Conservation (phyloP, 164 flowering plant species). For the Stephania cephalantha region DNA sequence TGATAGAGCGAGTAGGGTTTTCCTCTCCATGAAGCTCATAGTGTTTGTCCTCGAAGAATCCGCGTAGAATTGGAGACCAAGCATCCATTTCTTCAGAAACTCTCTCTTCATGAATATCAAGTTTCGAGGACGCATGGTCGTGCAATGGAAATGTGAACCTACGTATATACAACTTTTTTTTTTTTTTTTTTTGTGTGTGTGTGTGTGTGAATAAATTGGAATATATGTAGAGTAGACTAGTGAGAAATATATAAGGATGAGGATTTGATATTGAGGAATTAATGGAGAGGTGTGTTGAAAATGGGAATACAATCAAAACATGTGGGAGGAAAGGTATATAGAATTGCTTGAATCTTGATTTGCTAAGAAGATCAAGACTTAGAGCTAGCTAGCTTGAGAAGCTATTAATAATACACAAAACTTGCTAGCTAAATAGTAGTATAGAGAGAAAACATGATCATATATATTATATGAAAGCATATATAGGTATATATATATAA, state of each 20-base stretch:
- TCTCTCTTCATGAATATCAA: slow-evolving; percentile 13
- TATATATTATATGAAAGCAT: too few relatives aligned
- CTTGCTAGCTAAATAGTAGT: background rate
- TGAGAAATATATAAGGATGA: background rate
- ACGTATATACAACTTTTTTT: too few relatives aligned
- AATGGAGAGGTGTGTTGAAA: slow-evolving; percentile 6
- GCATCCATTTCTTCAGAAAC: slow-evolving; percentile 19
- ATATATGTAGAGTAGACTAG: background rate
- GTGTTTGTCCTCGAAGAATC: slow-evolving; percentile 2
- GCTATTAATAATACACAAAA: background rate
- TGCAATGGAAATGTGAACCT: background rate
- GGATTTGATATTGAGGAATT: background rate
- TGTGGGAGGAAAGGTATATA: background rate
- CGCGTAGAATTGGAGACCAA: slow-evolving; percentile 14
- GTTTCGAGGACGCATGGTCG: slow-evolving; percentile 14
- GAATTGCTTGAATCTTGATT: background rate
- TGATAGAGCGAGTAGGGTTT: slow-evolving; percentile 54
- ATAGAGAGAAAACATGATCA: slow-evolving; percentile 1
- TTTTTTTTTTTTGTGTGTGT: too few relatives aligned
- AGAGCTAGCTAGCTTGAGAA: background rate
- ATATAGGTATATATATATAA: background rate
- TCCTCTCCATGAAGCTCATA: slow-evolving; percentile 48
- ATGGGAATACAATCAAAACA: slow-evolving; percentile 10
- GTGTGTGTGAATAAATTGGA: background rate
- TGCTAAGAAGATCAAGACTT: background rate